Base-by-base conservation (phyloP, 768 basidiomycete species). In the Hebeloma cylindrosporum region DNA sequence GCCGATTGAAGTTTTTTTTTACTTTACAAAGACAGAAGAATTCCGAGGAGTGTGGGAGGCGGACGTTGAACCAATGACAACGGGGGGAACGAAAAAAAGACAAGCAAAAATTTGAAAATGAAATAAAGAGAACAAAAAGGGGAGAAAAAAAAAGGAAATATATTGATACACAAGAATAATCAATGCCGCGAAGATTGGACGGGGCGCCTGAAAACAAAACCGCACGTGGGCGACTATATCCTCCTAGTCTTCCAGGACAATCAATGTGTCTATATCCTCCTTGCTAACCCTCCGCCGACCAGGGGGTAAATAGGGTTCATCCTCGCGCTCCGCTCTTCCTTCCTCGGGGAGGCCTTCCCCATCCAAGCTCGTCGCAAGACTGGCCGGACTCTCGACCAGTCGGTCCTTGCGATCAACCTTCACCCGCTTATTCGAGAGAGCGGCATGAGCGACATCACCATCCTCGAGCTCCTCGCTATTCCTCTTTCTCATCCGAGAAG, bases 391-490 rank as follows among this genome's bases (percentile, higher is more conserved):
- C 11, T 31, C 39, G 25, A 50, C 46, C 18, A 41, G 47, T 13
- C 41, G 32, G 9, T 36, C 18, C 21, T 40, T 31, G 31, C 40
- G 38, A 23, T 51, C 51, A 32, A 59, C 48, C 39, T 55, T 57
- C 14, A 35, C 52, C 27, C 58, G 48, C 40, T 59, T 61, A 18
- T 53, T 49, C 38, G 50, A 39, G 14, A 25, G 36, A 9, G 54
- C 52, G 8, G 43, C 22, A 3, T 21, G 14, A n/a, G 16, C 53
- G 3, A 39, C 48, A 16, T 57, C 60, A 3, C 45, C 60, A n/a
- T 61, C 61, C 1, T 74, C 71, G 16, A 78, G 61, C 51, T 79
- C 77, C 49, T 77, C 77, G 23, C 77, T 79, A 26, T 72, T 70
- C 16, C 77, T 69, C 49, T 79, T 79, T 45, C 68, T 63, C 52